Percentiles rank a stretch among this genome's conserved stretches.
Conservation (phyloP, 164 flowering plant genomes). For the Magnolia kwangsiensis region DNA sequence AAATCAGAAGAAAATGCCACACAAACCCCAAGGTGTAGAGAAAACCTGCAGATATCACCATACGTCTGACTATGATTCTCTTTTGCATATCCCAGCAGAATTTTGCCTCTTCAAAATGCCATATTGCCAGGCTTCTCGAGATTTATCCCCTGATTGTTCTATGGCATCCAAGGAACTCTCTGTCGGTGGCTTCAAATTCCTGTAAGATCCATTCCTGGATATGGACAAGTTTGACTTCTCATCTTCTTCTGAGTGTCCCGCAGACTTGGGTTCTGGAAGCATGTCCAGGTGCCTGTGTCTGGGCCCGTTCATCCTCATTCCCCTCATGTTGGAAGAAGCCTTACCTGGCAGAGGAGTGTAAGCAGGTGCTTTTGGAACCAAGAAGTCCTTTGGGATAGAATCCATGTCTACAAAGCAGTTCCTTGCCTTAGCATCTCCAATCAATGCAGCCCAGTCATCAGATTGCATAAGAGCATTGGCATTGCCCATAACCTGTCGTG, state of each 20-base stretch:
- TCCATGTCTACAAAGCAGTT: slow-evolving; percentile 80
- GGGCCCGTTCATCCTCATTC: slow-evolving; percentile 47
- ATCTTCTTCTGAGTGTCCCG: slow-evolving; percentile 41
- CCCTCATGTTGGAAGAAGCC: slow-evolving; percentile 39
- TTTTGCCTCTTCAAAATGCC: slow-evolving; percentile 30
- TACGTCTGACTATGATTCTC: slow-evolving; percentile 21
- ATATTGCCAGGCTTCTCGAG: slow-evolving; percentile 11
- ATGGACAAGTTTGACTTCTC: slow-evolving; percentile 29
- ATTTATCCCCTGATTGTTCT: slow-evolving; percentile 42
- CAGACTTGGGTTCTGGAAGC: slow-evolving; percentile 59
- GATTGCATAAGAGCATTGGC: slow-evolving; percentile 70
- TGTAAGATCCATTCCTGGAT: slow-evolving; percentile 46
- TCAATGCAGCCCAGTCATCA: slow-evolving; percentile 95
- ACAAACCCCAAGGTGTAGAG: slow-evolving; percentile 3
- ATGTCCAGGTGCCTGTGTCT: slow-evolving; percentile 53
- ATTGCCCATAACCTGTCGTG: slow-evolving; percentile 88
- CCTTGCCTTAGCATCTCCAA: slow-evolving; percentile 79
- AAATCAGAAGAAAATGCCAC: background rate
- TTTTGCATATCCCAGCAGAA: slow-evolving; percentile 25
- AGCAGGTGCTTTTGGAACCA: slow-evolving; percentile 37
- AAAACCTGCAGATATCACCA: slow-evolving; percentile 3
- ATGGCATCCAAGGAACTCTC: slow-evolving; percentile 48
- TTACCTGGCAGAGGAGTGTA: slow-evolving; percentile 38
- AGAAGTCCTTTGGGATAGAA: slow-evolving; percentile 75
- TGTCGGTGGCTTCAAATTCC: slow-evolving; percentile 35